Conservation (phyloP, 495 filamentous ascomycete genomes). For the Penicillium samsonianum region DNA sequence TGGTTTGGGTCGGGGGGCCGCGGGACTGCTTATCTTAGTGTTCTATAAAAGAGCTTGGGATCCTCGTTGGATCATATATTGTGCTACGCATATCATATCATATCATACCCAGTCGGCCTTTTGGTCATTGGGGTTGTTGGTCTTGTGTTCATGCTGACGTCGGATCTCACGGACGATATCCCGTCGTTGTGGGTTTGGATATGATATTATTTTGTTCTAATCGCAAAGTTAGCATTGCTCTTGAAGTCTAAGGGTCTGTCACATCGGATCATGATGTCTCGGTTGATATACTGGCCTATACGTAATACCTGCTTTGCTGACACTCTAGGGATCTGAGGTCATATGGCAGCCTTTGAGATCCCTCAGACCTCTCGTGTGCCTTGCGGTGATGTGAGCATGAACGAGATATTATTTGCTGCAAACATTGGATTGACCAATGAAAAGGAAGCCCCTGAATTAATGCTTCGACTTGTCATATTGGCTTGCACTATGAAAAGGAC, state of each 20-base stretch:
- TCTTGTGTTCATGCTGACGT: not conserved
- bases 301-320: not conserved
- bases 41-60: constrained; percentile 3
- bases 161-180: not conserved
- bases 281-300: not conserved
- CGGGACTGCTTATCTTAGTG: not conserved
- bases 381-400: not conserved
- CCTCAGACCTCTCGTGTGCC: too few relatives aligned
- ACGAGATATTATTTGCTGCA: not conserved
- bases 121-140: too few relatives aligned
- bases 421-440: not conserved
- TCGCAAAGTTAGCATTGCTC: not conserved
- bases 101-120: not conserved
- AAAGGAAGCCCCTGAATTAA: not conserved
- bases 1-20: not conserved
- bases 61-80: constrained; percentile 1
- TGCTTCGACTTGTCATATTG: not conserved
- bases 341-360: not conserved
- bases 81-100: not conserved
- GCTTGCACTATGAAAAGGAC: not conserved
- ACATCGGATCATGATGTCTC: not conserved
- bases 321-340: not conserved
- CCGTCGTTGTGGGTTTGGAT: not conserved
- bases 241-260: not conserved
- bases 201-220: not conserved